A percentile compares a stretch with the other conserved stretches of the same genome.
Conservation (phyloP, 495 filamentous ascomycete genomes). For the Aspergillus heteromorphus region DNA sequence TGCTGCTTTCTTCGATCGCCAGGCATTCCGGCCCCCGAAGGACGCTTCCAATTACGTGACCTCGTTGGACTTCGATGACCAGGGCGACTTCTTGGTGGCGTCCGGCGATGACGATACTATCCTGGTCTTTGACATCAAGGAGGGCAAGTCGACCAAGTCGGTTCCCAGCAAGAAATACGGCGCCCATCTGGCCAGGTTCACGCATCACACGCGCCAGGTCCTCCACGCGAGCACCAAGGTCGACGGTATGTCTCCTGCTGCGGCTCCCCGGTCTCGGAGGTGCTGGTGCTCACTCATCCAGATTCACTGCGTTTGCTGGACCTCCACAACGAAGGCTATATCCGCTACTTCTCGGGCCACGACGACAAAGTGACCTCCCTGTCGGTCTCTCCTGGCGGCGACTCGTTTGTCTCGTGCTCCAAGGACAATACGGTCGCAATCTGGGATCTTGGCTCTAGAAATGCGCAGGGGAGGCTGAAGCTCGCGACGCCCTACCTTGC, state of each 20-base stretch:
- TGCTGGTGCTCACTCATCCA: constrained; percentile 13
- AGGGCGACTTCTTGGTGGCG: constrained; percentile 81
- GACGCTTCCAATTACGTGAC: constrained; percentile 42
- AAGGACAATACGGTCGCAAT: constrained; percentile 82
- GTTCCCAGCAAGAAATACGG: constrained; percentile 91
- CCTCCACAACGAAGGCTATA: constrained; percentile 88
- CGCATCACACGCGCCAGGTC: constrained; percentile 78
- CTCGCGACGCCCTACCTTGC: constrained; percentile 73
- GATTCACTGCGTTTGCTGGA: constrained; percentile 87
- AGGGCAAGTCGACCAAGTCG: constrained; percentile 79
- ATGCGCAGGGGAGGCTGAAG: constrained; percentile 69
- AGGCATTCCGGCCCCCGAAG: constrained; percentile 38
- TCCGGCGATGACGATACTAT: constrained; percentile 89
- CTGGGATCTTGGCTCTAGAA: constrained; percentile 74
- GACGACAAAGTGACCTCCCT: constrained; percentile 75
- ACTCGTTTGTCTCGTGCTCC: constrained; percentile 86
- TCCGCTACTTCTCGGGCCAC: constrained; percentile 93
- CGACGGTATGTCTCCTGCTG: constrained; percentile 45
- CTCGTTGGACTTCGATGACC: constrained; percentile 94
- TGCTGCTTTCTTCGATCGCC: constrained; percentile 1
- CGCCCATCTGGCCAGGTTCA: constrained; percentile 88
- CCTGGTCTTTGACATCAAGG: constrained; percentile 87
- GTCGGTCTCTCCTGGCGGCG: constrained; percentile 56
- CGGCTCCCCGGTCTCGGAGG: background rate
- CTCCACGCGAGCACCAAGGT: constrained; percentile 94